phyloP scores from a whole-genome alignment of 768 basidiomycete species.

The Chalciporus sphaerocephalus region DNA sequence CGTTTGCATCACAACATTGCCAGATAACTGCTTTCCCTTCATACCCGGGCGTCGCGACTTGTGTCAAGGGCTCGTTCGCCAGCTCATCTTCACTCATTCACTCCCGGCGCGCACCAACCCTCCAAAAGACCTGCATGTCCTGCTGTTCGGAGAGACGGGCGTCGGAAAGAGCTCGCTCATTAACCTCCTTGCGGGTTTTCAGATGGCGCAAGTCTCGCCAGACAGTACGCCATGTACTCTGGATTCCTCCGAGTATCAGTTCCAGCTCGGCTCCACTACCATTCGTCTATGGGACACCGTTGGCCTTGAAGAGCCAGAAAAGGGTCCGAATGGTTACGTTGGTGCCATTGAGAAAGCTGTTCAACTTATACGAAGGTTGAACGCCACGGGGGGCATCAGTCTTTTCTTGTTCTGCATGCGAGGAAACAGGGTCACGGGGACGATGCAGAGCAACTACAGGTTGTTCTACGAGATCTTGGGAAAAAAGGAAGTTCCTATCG shows the following conservation, averaged over 20 bases:
- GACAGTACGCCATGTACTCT: conserved; percentile 34
- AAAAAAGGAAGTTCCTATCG: conserved; percentile 35
- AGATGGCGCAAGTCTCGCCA: conserved; percentile 21
- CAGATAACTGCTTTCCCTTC: conserved; percentile 19
- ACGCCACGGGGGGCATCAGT: conserved; percentile 32
- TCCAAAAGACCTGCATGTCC: conserved; percentile 28
- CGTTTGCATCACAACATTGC: conserved; percentile 37
- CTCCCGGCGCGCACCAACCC: conserved; percentile 15
- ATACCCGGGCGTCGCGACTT: conserved; percentile 16
- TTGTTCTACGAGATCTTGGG: conserved; percentile 27
- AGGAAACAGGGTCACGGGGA: conserved; percentile 32
- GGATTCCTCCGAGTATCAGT: conserved; percentile 23
- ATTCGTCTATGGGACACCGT: conserved; percentile 34
- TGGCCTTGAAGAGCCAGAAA: conserved; percentile 30
- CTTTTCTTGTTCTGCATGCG: conserved; percentile 41
- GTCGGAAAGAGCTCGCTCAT: conserved; percentile 26
- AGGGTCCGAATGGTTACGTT: conserved; percentile 16
- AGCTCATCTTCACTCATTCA: conserved; percentile 13
- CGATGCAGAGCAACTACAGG: conserved; percentile 22
- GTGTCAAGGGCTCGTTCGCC: conserved; percentile 18
- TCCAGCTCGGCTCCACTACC: conserved; percentile 18
- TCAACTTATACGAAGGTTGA: conserved; percentile 32
- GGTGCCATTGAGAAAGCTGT: conserved; percentile 30
- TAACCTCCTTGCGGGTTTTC: conserved; percentile 26
- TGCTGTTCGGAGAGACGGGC: conserved; percentile 39